Evolutionary conservation across 257 asterid genomes (phyloP).

Genomic region (Nicotiana paniculata): DNA sequence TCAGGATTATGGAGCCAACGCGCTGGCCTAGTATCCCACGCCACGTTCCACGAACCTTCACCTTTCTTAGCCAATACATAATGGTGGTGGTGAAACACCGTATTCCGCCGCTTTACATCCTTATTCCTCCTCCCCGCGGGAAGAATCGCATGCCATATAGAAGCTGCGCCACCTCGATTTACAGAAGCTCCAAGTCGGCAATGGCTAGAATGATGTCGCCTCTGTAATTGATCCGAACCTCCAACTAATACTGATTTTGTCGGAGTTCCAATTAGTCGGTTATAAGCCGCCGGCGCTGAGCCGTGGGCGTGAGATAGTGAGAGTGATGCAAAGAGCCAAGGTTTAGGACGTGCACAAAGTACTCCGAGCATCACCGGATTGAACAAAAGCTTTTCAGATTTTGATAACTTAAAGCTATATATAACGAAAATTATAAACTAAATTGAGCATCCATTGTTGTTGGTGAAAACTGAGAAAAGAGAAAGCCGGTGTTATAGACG

Average conservation of each 20-base stretch:
- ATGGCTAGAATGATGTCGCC: slow-evolving; percentile 24
- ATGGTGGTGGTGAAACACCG: slow-evolving; percentile 38
- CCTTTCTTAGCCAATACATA: slow-evolving; percentile 34
- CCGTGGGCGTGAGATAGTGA: slow-evolving; percentile 37
- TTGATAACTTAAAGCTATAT: no score
- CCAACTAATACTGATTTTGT: slow-evolving; percentile 12
- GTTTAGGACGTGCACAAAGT: slow-evolving; percentile 61
- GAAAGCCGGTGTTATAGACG: not conserved
- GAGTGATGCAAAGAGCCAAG: slow-evolving; percentile 50
- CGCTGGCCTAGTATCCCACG: slow-evolving; percentile 91
- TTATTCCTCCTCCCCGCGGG: slow-evolving; percentile 29
- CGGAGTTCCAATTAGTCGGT: slow-evolving; percentile 26
- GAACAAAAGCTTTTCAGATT: not conserved
- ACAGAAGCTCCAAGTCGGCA: slow-evolving; percentile 19
- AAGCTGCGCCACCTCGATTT: slow-evolving; percentile 32
- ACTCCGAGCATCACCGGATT: slow-evolving; percentile 65
- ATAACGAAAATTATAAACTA: not conserved
- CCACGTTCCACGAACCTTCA: slow-evolving; percentile 88
- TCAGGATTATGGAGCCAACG: slow-evolving; percentile 81
- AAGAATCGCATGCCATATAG: slow-evolving; percentile 69
- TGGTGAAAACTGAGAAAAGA: not conserved
- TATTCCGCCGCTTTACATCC: slow-evolving; percentile 6
- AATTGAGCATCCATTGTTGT: not conserved
- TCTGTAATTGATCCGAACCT: slow-evolving; percentile 11
- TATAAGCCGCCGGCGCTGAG: slow-evolving; percentile 29